phyloP scores from a whole-genome alignment of 352 stramenopile genomes.

The Phytophthora nicotianae region DNA sequence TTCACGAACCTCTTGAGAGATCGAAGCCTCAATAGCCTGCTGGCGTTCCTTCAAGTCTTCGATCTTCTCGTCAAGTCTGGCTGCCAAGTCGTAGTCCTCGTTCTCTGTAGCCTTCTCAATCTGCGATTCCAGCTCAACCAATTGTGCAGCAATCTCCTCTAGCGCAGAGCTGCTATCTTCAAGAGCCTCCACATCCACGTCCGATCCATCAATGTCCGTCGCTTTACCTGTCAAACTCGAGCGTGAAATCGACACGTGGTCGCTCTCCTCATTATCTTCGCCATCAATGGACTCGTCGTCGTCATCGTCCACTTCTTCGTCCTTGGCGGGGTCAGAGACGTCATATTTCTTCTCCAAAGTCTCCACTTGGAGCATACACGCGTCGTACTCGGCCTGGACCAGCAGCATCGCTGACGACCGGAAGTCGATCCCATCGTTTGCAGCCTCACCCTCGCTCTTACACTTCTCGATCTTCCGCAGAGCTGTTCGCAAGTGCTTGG shows the following conservation, averaged over 20 bases:
- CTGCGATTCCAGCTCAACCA: conserved; percentile 63
- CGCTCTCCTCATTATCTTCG: conserved; percentile 39
- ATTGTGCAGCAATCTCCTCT: conserved; percentile 63
- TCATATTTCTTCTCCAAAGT: conserved; percentile 77
- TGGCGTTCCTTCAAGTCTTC: conserved; percentile 62
- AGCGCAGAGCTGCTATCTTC: conserved; percentile 42
- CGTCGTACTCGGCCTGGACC: conserved; percentile 80
- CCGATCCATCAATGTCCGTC: conserved; percentile 28
- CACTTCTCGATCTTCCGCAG: conserved; percentile 73
- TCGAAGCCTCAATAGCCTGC: conserved; percentile 42
- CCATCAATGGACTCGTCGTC: conserved; percentile 60
- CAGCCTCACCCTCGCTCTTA: conserved; percentile 65
- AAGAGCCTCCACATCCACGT: conserved; percentile 31
- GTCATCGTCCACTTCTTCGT: conserved; percentile 61
- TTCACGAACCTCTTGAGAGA: conserved; percentile 24
- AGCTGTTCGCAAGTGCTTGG: conserved; percentile 58
- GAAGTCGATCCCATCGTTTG: conserved; percentile 68
- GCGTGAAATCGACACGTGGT: conserved; percentile 12
- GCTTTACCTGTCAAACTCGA: conserved; percentile 31
- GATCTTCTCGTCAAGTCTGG: conserved; percentile 76
- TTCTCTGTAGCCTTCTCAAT: conserved; percentile 83
- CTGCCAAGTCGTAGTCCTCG: conserved; percentile 83
- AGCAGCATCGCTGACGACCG: conserved; percentile 68
- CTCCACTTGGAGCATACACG: conserved; percentile 64
- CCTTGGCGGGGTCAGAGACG: conserved; percentile 53